Base-by-base conservation (phyloP, 2,329 filamentous ascomycete species). In the Arthroderma sp. region DNA sequence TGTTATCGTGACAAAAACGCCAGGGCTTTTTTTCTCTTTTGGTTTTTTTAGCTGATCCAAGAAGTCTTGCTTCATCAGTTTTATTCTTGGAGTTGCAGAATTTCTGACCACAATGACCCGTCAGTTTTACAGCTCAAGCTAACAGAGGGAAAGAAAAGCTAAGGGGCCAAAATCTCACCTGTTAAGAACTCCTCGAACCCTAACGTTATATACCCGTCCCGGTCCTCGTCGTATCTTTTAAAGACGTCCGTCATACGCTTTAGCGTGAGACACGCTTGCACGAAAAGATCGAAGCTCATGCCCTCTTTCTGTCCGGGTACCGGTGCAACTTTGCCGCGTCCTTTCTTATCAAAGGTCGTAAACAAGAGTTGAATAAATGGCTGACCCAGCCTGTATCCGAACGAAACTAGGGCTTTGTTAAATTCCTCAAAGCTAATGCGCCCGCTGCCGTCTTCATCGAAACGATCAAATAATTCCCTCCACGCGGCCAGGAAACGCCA, bases 171-270 rank as follows among this genome's bases (percentile, higher is more conserved):
- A 8, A 41, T 57, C 66, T 54, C 55, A 70, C 68, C 81, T 33
- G 78, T 80, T 58, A 87, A 66, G 61, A 87, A 87, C 56, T 87
- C 82, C 67, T 87, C 83, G 56, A 88, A 88, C 60, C 81, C 85
- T 44, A 88, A 65, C 3, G 82, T 88, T 54, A 88, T 85, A 62
- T 88, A 96, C 1, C 91, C 91, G 65, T 96, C 91, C 36, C 91
- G 78, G 64, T 98, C 91, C 57, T 94, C 85, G 55, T 98, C 91
- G 63, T 96, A 98, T 66, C 88, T 89, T 74, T 98, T 98, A 64
- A 98, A 98, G 29, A 94, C 87, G 64, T 98, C 91, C 48, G 91
- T 98, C 89, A 98, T 96, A 55, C 91, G 77, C 75, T 96, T 95
- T 57, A 98, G 72, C 55, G 80, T 87, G 60, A 98, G 96, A 64